These are phyloP conservation scores for Cyphellophora europaea DNA, from an alignment of 2,329 filamentous ascomycete species.

Conservation along the genomic window DNA sequence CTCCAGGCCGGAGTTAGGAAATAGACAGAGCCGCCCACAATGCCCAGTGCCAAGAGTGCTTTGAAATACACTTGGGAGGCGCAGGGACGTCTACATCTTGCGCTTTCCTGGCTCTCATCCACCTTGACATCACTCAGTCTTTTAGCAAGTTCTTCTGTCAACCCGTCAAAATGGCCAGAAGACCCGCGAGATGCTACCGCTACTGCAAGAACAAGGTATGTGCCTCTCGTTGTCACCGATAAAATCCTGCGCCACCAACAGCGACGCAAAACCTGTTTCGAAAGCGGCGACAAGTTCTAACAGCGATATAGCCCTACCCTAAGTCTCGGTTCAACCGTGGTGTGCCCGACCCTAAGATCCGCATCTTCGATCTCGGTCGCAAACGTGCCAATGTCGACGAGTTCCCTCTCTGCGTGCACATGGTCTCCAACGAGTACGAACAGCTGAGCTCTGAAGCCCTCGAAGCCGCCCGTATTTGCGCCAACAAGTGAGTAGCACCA, in stretches of 20 bases:
- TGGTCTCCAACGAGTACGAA: constrained; percentile 99
- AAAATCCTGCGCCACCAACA: constrained; percentile 4
- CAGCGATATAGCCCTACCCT: constrained; percentile 68
- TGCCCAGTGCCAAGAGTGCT: too few relatives aligned
- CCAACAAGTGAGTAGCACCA: constrained; percentile 71
- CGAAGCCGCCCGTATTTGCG: constrained; percentile 99
- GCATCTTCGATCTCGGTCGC: constrained; percentile 98
- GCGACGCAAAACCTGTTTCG: too few relatives aligned
- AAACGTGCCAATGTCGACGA: constrained; percentile 99
- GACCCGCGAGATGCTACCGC: constrained; percentile 98
- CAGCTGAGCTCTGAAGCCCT: constrained; percentile 99
- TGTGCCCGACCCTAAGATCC: constrained; percentile 74
- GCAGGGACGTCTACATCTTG: too few relatives aligned
- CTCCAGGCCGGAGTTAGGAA: too few relatives aligned
- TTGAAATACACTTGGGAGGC: too few relatives aligned
- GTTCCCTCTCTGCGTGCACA: constrained; percentile 98
- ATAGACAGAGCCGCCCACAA: too few relatives aligned
- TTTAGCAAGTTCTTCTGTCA: constrained; percentile 25
- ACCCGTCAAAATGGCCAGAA: constrained; percentile 89
- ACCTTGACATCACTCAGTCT: constrained; percentile 1
- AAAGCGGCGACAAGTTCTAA: too few relatives aligned
- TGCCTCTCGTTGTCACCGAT: constrained; percentile 13
- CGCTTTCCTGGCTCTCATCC: background rate
- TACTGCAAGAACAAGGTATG: constrained; percentile 99
- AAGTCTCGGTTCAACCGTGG: constrained; percentile 99